Conservation (phyloP, 2,329 filamentous ascomycete genomes). For the Hypocrella siamensis region DNA sequence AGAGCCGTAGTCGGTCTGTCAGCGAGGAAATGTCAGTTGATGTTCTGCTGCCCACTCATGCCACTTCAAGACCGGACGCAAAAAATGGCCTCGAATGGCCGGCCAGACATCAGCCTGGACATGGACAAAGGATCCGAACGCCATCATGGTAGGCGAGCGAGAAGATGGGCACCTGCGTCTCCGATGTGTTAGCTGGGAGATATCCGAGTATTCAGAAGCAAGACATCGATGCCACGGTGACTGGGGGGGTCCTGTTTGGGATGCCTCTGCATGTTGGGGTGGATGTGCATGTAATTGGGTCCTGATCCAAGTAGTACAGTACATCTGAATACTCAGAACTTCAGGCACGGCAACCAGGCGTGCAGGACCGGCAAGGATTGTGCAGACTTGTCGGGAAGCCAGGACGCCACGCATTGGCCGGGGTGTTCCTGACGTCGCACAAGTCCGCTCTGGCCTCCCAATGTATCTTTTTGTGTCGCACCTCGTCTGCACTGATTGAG, state of each 20-base stretch:
- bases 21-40: slow-evolving; percentile 11
- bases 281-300: slow-evolving; percentile 6
- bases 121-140: slow-evolving; percentile 3
- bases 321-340: slow-evolving; percentile 8
- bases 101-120: slow-evolving; percentile 2
- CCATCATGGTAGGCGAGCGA: slow-evolving; percentile 4
- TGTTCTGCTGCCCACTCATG: slow-evolving; percentile 4
- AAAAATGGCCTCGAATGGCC: slow-evolving; percentile 2
- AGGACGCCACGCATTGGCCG: slow-evolving; percentile 10
- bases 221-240: slow-evolving; percentile 6
- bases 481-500: background rate
- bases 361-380: slow-evolving; percentile 7
- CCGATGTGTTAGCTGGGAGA: slow-evolving; percentile 4
- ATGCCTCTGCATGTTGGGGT: slow-evolving; percentile 6
- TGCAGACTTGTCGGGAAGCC: slow-evolving; percentile 9
- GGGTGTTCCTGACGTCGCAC: background rate
- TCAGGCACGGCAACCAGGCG: slow-evolving; percentile 7
- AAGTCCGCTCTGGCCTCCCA: slow-evolving; percentile 4
- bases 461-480: slow-evolving; percentile 2
- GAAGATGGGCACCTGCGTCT: slow-evolving; percentile 3
- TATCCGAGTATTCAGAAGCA: slow-evolving; percentile 3
- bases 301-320: slow-evolving; percentile 8
- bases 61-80: slow-evolving; percentile 1
- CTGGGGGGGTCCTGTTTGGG: slow-evolving; percentile 5
- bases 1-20: slow-evolving; percentile 38